Evolutionary conservation across 192 early-diverging fungal genomes (phyloP).

Genomic region (Podila minutissima): DNA sequence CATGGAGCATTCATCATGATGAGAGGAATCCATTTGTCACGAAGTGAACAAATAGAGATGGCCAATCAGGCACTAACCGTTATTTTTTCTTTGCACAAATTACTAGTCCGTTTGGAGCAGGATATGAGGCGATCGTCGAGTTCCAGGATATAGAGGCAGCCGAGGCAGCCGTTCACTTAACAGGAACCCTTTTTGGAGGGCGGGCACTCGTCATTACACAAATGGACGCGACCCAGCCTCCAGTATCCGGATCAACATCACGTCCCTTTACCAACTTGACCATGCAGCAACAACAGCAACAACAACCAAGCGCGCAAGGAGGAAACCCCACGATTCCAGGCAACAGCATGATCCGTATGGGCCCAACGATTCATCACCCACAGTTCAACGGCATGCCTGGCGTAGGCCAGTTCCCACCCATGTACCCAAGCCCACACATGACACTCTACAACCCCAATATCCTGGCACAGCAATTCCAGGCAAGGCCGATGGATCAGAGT

Average conservation of each 20-base stretch:
- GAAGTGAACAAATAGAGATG: no score
- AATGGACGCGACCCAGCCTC: slow-evolving; percentile 34
- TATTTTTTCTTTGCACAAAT: background rate
- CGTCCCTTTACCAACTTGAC: slow-evolving; percentile 34
- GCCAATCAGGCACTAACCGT: no score
- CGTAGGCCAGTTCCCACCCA: slow-evolving; percentile 36
- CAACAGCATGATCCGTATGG: slow-evolving; percentile 46
- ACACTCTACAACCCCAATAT: slow-evolving; percentile 36
- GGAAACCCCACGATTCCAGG: background rate
- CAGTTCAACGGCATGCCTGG: slow-evolving; percentile 34
- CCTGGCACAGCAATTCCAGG: slow-evolving; percentile 24
- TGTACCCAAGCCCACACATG: slow-evolving; percentile 51
- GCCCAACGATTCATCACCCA: slow-evolving; percentile 40
- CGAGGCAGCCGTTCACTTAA: slow-evolving; percentile 26
- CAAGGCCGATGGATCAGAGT: slow-evolving; percentile 10
- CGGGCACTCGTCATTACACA: slow-evolving; percentile 26
- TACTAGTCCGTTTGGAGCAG: slow-evolving; percentile 43
- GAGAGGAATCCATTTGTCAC: no score
- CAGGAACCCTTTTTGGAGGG: slow-evolving; percentile 50
- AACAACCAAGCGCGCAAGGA: background rate
- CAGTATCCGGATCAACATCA: slow-evolving; percentile 7
- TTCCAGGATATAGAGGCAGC: slow-evolving; percentile 36
- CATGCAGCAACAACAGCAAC: slow-evolving; percentile 28
- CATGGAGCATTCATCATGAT: background rate
- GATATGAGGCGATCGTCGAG: slow-evolving; percentile 47